phyloP scores from a whole-genome alignment of 257 asterid genomes.

The Oldenlandia corymbosa region DNA sequence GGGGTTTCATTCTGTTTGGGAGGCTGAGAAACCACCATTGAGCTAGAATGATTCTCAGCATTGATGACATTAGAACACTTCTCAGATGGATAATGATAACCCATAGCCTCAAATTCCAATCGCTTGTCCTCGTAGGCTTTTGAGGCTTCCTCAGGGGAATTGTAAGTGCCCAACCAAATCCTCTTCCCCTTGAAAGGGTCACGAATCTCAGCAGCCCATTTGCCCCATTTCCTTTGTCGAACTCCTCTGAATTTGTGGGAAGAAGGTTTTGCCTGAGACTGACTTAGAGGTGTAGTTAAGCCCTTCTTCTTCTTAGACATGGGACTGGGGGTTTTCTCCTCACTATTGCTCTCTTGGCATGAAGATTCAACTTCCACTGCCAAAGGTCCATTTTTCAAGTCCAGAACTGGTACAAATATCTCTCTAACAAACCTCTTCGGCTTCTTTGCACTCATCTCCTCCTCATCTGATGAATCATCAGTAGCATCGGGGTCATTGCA shows the following conservation, averaged over 20 bases:
- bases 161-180: conserved; percentile 81
- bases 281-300: conserved; percentile 13
- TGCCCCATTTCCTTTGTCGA: conserved; percentile 89
- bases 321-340: conserved; percentile 14
- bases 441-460: conserved; percentile 24
- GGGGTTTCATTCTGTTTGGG: neutral
- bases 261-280: conserved; percentile 15
- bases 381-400: neutral
- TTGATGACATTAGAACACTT: conserved; percentile 18
- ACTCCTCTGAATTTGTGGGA: conserved; percentile 53
- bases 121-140: conserved; percentile 60
- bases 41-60: conserved; percentile 12
- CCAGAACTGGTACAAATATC: conserved; percentile 33
- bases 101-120: conserved; percentile 54
- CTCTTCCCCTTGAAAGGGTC: conserved; percentile 62
- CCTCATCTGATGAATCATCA: conserved; percentile 84
- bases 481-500: conserved; percentile 85
- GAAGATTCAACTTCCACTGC: conserved; percentile 34
- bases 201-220: conserved; percentile 94
- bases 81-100: conserved; percentile 18
- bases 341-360: conserved; percentile 40
- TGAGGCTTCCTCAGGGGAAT: conserved; percentile 70
- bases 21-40: conserved; percentile 16
- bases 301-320: conserved; percentile 23
- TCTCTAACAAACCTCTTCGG: conserved; percentile 49